Conservation (phyloP, 768 basidiomycete species). For the Boletus huronensis region DNA sequence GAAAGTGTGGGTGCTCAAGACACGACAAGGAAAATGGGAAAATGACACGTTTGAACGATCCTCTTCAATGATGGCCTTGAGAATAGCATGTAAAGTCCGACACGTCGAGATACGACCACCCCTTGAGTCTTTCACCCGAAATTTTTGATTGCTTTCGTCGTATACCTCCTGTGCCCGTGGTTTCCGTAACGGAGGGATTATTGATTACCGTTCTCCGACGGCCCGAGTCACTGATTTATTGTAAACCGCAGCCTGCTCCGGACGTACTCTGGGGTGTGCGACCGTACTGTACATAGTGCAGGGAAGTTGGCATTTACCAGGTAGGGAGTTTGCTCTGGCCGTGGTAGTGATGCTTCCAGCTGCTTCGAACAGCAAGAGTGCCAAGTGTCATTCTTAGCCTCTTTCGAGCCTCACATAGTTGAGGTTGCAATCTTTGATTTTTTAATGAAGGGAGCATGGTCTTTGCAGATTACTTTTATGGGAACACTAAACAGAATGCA, state of each 20-base stretch:
- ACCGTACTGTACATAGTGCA: conserved; percentile 37
- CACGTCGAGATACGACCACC: background rate
- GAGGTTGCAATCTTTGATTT: no score
- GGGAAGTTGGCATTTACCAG: conserved; percentile 40
- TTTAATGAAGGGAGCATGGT: no score
- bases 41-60: conserved; percentile 73
- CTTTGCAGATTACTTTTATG: no score
- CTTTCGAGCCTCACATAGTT: no score
- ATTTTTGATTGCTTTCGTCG: background rate
- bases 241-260: conserved; percentile 42
- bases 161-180: background rate
- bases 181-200: conserved; percentile 34
- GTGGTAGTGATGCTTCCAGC: conserved; percentile 38
- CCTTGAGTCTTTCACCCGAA: background rate
- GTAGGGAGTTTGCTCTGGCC: conserved; percentile 25
- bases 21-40: conserved; percentile 39
- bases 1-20: conserved; percentile 52
- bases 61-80: conserved; percentile 41
- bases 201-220: conserved; percentile 54
- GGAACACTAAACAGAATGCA: background rate
- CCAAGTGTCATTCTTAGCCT: no score
- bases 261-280: conserved; percentile 51
- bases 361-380: conserved; percentile 40
- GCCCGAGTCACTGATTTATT: conserved; percentile 43
- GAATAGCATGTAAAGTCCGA: conserved; percentile 2